A percentile compares a stretch with the other conserved stretches of the same genome.
phyloP scores from a whole-genome alignment of 2,329 filamentous ascomycete genomes.

The Claviceps sp. region DNA sequence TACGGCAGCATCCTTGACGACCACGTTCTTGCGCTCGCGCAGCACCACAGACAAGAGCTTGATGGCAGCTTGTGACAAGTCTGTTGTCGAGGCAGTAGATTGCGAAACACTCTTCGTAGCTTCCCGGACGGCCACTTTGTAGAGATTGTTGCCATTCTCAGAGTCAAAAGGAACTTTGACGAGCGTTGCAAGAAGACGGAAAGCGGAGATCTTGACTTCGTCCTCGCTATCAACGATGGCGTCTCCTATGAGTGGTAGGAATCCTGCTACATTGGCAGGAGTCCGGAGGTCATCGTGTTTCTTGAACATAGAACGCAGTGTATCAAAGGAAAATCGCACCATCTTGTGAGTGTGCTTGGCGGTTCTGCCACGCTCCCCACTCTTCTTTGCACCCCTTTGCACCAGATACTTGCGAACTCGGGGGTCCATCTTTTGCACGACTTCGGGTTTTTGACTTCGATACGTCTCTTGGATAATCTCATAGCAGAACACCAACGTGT shows the following conservation, averaged over 20 bases:
- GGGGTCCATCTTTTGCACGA: slow-evolving; percentile 43
- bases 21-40: slow-evolving; percentile 62
- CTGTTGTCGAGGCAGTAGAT: slow-evolving; percentile 65
- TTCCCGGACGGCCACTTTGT: slow-evolving; percentile 71
- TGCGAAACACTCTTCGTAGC: slow-evolving; percentile 69
- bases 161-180: slow-evolving; percentile 72
- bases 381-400: slow-evolving; percentile 65
- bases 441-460: slow-evolving; percentile 41
- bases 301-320: slow-evolving; percentile 72
- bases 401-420: slow-evolving; percentile 63
- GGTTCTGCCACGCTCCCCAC: slow-evolving; percentile 55
- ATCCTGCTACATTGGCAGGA: slow-evolving; percentile 65
- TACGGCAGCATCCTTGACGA: slow-evolving; percentile 67
- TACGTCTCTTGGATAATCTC: slow-evolving; percentile 85
- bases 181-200: slow-evolving; percentile 73
- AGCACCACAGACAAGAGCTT: slow-evolving; percentile 80
- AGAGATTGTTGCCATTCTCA: slow-evolving; percentile 49
- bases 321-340: slow-evolving; percentile 73
- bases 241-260: slow-evolving; percentile 81
- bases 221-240: slow-evolving; percentile 73
- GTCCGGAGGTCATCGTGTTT: slow-evolving; percentile 76
- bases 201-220: slow-evolving; percentile 79
- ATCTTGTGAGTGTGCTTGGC: slow-evolving; percentile 80
- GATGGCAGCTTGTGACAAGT: slow-evolving; percentile 74
- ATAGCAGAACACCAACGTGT: slow-evolving; percentile 88